phyloP scores from a whole-genome alignment of 805 yeast genomes.

The Kurtzmaniella cleridarum region DNA sequence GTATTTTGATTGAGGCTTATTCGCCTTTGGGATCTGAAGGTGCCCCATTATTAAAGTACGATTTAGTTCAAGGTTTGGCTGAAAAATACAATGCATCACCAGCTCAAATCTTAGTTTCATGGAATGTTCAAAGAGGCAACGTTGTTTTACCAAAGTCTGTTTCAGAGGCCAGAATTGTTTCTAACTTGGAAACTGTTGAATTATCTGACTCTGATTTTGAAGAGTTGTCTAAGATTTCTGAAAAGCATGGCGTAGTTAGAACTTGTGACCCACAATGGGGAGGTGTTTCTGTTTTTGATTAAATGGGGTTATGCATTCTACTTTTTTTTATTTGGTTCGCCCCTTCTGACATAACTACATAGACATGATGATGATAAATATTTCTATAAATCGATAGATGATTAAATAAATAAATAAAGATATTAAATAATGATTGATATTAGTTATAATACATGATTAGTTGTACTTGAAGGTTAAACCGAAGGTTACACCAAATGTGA shows the following conservation, averaged over 20 bases:
- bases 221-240: constrained; percentile 25
- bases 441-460: no score
- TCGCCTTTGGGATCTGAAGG: constrained; percentile 31
- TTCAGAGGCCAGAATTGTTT: constrained; percentile 28
- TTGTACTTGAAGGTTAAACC: no score
- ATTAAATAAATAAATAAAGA: no score
- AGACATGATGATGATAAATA: no score
- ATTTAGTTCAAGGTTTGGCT: constrained; percentile 22
- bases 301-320: no score
- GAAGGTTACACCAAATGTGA: constrained; percentile 43
- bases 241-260: constrained; percentile 25
- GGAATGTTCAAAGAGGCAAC: constrained; percentile 36
- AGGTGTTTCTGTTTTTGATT: not conserved
- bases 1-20: constrained; percentile 21
- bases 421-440: no score
- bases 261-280: constrained; percentile 12
- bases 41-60: constrained; percentile 32
- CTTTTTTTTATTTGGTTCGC: no score
- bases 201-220: constrained; percentile 34
- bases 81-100: constrained; percentile 25
- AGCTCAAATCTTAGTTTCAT: constrained; percentile 31
- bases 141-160: constrained; percentile 37
- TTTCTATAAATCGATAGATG: no score
- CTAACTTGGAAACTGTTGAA: constrained; percentile 31
- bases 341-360: no score